These are phyloP conservation scores for Salix udensis DNA, from an alignment of 345 rosid species.

Conservation along the genomic window DNA sequence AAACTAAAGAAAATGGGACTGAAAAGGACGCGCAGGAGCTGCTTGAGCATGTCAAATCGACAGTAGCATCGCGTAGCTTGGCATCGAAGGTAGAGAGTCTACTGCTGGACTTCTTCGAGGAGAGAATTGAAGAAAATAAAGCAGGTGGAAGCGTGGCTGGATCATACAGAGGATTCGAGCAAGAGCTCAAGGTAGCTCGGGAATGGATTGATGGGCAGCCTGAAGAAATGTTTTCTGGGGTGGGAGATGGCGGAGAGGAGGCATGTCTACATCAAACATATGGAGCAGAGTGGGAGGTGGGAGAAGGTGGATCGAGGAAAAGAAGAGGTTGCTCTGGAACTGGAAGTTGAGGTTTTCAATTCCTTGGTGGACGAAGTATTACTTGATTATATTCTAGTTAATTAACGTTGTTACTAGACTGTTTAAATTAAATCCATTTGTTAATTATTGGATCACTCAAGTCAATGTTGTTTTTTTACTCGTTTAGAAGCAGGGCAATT, in stretches of 20 bases:
- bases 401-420: neutral
- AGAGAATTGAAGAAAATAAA: conserved; percentile 25
- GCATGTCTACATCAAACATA: conserved; percentile 40
- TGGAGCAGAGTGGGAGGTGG: conserved; percentile 48
- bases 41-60: conserved; percentile 15
- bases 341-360: conserved; percentile 48
- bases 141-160: neutral
- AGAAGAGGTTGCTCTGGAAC: conserved; percentile 31
- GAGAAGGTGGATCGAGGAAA: conserved; percentile 27
- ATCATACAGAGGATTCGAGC: neutral
- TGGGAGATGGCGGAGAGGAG: conserved; percentile 60
- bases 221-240: conserved; percentile 39
- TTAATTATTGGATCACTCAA: neutral
- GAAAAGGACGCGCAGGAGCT: conserved; percentile 11
- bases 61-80: neutral
- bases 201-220: conserved; percentile 57
- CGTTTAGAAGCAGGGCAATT: conserved; percentile 8
- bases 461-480: conserved; percentile 12
- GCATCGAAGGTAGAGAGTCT: conserved; percentile 31
- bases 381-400: neutral
- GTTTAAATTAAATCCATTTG: neutral
- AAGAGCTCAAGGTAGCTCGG: conserved; percentile 27
- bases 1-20: conserved; percentile 6
- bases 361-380: conserved; percentile 44
- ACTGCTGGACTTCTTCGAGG: conserved; percentile 46